A percentile compares a stretch with the other conserved stretches of the same genome.
These are phyloP conservation scores for Dactylellina leptospora DNA, from an alignment of 2,329 filamentous ascomycete genomes.

Conservation along the genomic window DNA sequence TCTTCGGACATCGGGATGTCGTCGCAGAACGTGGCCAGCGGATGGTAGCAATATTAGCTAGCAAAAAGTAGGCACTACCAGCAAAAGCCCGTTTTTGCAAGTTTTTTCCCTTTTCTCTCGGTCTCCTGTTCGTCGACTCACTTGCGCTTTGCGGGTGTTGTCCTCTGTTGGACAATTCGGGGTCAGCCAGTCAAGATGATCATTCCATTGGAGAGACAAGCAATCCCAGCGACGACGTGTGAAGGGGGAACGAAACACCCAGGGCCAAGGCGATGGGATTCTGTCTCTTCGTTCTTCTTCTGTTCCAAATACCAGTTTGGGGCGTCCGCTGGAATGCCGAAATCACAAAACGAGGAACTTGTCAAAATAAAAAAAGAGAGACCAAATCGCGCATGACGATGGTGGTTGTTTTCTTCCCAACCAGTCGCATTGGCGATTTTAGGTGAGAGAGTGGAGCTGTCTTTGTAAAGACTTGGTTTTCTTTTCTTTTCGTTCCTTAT, in stretches of 20 bases:
- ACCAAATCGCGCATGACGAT: slow-evolving; percentile 17
- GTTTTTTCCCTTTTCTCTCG: slow-evolving; percentile 14
- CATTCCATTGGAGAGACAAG: slow-evolving; percentile 26
- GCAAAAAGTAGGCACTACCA: no score
- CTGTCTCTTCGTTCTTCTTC: slow-evolving; percentile 6
- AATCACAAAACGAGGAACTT: neutral
- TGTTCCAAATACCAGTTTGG: slow-evolving; percentile 45
- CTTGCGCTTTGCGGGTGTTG: slow-evolving; percentile 37
- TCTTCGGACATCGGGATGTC: slow-evolving; percentile 45
- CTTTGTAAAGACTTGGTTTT: slow-evolving; percentile 23
- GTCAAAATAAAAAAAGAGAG: no score
- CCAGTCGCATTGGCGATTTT: slow-evolving; percentile 2
- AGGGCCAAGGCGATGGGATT: slow-evolving; percentile 50
- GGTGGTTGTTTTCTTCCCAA: neutral
- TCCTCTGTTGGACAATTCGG: slow-evolving; percentile 52
- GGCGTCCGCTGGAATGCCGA: slow-evolving; percentile 28
- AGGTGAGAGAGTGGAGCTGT: slow-evolving; percentile 14
- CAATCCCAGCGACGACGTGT: slow-evolving; percentile 34
- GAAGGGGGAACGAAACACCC: slow-evolving; percentile 22
- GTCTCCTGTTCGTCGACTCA: neutral
- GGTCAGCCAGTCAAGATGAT: slow-evolving; percentile 32
- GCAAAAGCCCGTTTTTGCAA: no score
- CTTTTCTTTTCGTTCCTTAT: slow-evolving; percentile 33
- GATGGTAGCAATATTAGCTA: slow-evolving; percentile 3
- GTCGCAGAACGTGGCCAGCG: slow-evolving; percentile 31